Percentiles rank a stretch among this genome's conserved stretches.
These are phyloP conservation scores for Fagopyrum homotropicum DNA, from an alignment of 148 eudicot genomes.

Conservation along the genomic window DNA sequence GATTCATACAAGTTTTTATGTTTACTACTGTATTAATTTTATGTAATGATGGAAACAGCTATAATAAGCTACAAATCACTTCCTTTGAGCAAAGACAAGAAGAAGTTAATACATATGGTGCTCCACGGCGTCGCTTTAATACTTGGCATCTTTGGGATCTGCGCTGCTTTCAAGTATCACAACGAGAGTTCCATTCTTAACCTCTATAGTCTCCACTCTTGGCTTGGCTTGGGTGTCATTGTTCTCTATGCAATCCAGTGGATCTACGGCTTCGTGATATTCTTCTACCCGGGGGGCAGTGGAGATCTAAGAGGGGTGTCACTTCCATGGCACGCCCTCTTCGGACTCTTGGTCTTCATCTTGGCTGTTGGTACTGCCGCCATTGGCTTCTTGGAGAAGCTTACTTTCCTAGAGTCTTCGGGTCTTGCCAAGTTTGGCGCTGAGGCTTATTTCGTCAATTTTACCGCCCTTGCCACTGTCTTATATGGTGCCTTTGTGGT, in stretches of 20 bases:
- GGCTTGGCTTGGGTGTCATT: conserved; percentile 84
- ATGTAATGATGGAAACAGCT: conserved; percentile 43
- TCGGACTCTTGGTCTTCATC: conserved; percentile 61
- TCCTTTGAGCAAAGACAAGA: conserved; percentile 55
- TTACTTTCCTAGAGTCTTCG: conserved; percentile 65
- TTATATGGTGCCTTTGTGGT: conserved; percentile 61
- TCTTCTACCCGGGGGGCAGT: conserved; percentile 78
- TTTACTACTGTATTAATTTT: not conserved
- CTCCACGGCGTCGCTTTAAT: conserved; percentile 71
- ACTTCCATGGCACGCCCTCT: conserved; percentile 72
- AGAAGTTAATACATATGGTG: conserved; percentile 74
- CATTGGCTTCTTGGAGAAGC: conserved; percentile 82
- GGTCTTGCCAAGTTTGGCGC: conserved; percentile 67
- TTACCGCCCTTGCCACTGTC: conserved; percentile 73
- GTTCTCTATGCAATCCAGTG: conserved; percentile 82
- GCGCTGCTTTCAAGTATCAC: conserved; percentile 74
- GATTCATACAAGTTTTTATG: not conserved
- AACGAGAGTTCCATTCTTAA: conserved; percentile 69
- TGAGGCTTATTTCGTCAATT: conserved; percentile 84
- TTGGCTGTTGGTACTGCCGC: conserved; percentile 67
- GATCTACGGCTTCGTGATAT: conserved; percentile 61
- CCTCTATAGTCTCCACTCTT: conserved; percentile 88
- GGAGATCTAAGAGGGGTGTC: conserved; percentile 49
- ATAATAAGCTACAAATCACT: conserved; percentile 81
- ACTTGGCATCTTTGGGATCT: conserved; percentile 74